A percentile compares a stretch with the other conserved stretches of the same genome.
Evolutionary conservation across 441 rosid genomes (phyloP).

Genomic region (Aquilaria agallochum): DNA sequence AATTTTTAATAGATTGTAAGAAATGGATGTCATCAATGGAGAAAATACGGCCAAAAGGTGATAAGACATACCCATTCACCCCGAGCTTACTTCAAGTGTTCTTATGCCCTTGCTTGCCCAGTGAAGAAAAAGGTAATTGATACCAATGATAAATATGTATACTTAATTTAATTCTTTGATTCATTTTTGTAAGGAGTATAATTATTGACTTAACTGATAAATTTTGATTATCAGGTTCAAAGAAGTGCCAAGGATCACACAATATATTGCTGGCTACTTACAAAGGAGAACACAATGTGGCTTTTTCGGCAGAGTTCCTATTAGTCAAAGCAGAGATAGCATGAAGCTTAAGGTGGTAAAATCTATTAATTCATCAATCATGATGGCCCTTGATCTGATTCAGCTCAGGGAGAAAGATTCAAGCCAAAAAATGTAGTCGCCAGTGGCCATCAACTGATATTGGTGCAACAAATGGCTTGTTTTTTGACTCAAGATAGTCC

Average conservation of each 20-base stretch:
- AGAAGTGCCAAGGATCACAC: slow-evolving; percentile 82
- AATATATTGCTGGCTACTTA: slow-evolving; percentile 67
- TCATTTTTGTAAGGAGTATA: background rate
- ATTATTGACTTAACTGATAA: background rate
- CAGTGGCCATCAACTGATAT: slow-evolving; percentile 33
- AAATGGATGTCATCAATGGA: slow-evolving; percentile 1
- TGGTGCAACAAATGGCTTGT: slow-evolving; percentile 77
- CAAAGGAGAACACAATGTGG: slow-evolving; percentile 84
- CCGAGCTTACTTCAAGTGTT: slow-evolving; percentile 95
- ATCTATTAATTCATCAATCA: slow-evolving; percentile 18
- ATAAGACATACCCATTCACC: slow-evolving; percentile 95
- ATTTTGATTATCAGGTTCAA: slow-evolving; percentile 49
- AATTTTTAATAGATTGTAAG: too few relatives aligned
- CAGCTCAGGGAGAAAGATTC: background rate
- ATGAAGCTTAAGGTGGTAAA: slow-evolving; percentile 14
- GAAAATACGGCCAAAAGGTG: slow-evolving; percentile 97
- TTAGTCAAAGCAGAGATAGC: slow-evolving; percentile 14
- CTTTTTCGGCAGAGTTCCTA: slow-evolving; percentile 23
- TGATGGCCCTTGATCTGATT: slow-evolving; percentile 20
- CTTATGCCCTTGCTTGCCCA: slow-evolving; percentile 86
- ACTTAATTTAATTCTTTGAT: too few relatives aligned
- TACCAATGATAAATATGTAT: background rate
- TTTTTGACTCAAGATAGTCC: slow-evolving; percentile 69
- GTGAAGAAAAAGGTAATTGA: slow-evolving; percentile 84
- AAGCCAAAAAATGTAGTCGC: slow-evolving; percentile 9